Base-by-base conservation (phyloP, 345 rosid species). In the Gossypium turneri region DNA sequence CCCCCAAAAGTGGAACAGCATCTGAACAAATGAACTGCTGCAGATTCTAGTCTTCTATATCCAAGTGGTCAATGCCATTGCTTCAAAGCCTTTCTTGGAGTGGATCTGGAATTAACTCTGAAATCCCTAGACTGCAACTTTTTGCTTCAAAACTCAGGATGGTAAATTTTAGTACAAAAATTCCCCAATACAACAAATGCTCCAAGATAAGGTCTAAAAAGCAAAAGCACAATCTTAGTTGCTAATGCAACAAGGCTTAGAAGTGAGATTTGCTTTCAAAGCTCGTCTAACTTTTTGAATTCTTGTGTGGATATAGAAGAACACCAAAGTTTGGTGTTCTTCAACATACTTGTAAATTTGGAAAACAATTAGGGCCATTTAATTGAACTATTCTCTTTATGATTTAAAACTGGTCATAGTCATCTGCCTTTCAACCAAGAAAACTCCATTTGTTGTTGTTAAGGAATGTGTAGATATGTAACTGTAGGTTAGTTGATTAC, bases 161-260 rank as follows among this genome's bases (percentile, higher is more conserved):
- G 20, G 50, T 64, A 64, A 41, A 24, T n/a, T 17, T 34, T 34
- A 65, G 70, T 1, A 19, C 51, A 65, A 19, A 43, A 43, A 65
- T 19, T 65, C 51, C 52, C 50, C 51, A 65, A n/a, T 19, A 11
- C 27, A 43, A 19, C 51, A 43, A 19, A 65, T 17, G 51, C 3
- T 64, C 69, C 70, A 43, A 65, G 16, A 65, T 12, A 43, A 43
- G 70, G 52, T 12, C 48, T 66, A 66, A 44, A 66, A 44, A n/a
- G 45, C 16, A 9, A 44, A 64, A 64, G 12, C 9, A 5, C 70
- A 66, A 66, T 44, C n/a, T 66, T 43, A 65, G 52, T 44, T 66
- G 17, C 29, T 64, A 64, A 19, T n/a, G 27, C 0, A 10, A 43
- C 70, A n/a, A 43, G 19, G 70, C 70, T 65, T 66, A 22, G 43